Conservation (phyloP, 495 filamentous ascomycete genomes). For the Pyrenula massariospora region DNA sequence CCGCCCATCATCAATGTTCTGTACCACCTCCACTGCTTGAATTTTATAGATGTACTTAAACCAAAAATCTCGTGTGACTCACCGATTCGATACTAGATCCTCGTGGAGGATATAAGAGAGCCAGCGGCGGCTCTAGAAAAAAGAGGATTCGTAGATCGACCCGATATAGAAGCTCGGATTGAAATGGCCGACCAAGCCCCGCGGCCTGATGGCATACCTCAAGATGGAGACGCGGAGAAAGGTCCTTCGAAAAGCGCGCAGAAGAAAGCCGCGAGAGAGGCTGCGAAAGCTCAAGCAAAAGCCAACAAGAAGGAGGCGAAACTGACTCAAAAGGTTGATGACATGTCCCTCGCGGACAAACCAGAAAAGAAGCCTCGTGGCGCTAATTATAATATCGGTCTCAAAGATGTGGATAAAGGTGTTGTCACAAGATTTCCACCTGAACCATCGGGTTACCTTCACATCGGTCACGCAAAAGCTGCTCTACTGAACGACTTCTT, state of each 20-base stretch:
- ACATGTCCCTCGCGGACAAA: conserved; percentile 44
- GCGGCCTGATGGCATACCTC: neutral
- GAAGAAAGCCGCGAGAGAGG: conserved; percentile 19
- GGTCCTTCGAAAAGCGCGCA: conserved; percentile 9
- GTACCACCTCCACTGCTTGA: too few species aligned
- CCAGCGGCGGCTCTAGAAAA: too few species aligned
- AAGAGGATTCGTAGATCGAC: too few species aligned
- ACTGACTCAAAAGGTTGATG: conserved; percentile 25
- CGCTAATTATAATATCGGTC: conserved; percentile 79
- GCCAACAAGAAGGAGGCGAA: conserved; percentile 15
- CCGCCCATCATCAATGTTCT: too few species aligned
- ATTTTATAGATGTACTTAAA: too few species aligned
- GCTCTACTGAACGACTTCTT: conserved; percentile 91
- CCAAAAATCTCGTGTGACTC: too few species aligned
- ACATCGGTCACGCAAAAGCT: conserved; percentile 27
- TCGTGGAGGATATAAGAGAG: too few species aligned
- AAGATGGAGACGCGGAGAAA: neutral
- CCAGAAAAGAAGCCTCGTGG: conserved; percentile 60
- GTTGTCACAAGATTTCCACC: conserved; percentile 92
- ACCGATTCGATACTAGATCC: too few species aligned
- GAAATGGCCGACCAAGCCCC: neutral
- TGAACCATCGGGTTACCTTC: conserved; percentile 56
- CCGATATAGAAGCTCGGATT: too few species aligned
- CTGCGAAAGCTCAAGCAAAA: conserved; percentile 40
- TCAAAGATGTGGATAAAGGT: conserved; percentile 79